Conservation (phyloP, 2,329 filamentous ascomycete genomes). For the Arthrobotrys sphaeroides region DNA sequence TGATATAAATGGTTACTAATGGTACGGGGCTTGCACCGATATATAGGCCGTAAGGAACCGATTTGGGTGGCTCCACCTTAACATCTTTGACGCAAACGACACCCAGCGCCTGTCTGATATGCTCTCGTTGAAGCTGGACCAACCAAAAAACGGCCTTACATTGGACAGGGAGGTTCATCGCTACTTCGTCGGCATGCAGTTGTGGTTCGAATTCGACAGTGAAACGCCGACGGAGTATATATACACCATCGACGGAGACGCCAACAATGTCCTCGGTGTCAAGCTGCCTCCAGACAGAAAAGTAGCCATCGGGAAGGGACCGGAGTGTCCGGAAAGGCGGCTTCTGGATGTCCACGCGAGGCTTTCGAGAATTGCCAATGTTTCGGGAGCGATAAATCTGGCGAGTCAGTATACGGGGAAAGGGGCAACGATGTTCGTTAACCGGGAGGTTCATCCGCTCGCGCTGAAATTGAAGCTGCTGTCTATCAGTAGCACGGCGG, state of each 20-base stretch:
- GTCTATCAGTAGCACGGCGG: not conserved
- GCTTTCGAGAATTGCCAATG: not conserved
- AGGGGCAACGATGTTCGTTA: not conserved
- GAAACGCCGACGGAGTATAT: not conserved
- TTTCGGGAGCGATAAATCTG: not conserved
- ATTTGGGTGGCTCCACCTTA: not conserved
- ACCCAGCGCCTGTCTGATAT: not conserved
- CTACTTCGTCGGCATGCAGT: not conserved
- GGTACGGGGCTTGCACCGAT: too few species aligned
- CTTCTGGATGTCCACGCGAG: not conserved
- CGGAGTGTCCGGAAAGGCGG: not conserved
- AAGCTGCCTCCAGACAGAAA: not conserved
- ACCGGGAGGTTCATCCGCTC: not conserved
- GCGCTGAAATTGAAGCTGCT: not conserved
- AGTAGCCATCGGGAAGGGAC: not conserved
- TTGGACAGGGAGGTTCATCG: not conserved
- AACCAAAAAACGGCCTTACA: not conserved
- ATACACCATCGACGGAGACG: not conserved
- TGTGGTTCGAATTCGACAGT: not conserved
- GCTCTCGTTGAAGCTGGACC: not conserved
- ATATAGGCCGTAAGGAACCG: not conserved
- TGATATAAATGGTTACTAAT: too few species aligned
- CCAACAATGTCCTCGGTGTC: not conserved
- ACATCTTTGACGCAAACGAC: not conserved
- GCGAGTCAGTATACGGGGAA: not conserved